Percentiles rank a stretch among this genome's conserved stretches.
Conservation (phyloP, 768 basidiomycete genomes). For the Austroboletus festivus region DNA sequence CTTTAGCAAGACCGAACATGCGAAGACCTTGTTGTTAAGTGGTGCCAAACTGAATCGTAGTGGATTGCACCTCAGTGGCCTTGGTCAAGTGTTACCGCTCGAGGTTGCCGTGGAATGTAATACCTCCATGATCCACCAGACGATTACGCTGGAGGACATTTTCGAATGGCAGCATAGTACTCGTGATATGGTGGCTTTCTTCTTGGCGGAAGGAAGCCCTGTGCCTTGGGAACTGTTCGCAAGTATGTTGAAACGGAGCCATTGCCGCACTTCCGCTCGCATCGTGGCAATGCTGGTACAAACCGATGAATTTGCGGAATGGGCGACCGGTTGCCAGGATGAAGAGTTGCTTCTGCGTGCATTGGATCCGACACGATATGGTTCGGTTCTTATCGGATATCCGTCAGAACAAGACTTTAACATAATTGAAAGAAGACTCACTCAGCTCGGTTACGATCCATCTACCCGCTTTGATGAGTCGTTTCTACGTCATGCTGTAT, state of each 20-base stretch:
- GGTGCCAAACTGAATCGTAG: neutral
- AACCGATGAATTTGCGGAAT: constrained; percentile 12
- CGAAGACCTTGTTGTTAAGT: neutral
- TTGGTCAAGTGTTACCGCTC: neutral
- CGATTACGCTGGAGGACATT: too few relatives aligned
- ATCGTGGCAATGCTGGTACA: constrained; percentile 3
- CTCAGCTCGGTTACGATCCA: constrained; percentile 4
- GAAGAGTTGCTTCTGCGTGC: neutral
- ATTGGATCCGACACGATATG: neutral
- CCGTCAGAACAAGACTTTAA: neutral
- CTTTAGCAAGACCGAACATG: constrained; percentile 5
- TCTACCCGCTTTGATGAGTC: neutral
- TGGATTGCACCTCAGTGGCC: neutral
- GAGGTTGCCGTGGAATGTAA: neutral
- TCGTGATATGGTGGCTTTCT: neutral
- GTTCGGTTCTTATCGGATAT: neutral
- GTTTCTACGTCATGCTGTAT: neutral
- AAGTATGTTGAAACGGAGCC: accelerated
- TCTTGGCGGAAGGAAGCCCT: neutral
- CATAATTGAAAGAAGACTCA: constrained; percentile 1
- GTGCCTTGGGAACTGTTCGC: constrained; percentile 1
- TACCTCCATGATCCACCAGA: too few relatives aligned
- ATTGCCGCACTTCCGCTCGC: accelerated
- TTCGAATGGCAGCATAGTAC: too few relatives aligned
- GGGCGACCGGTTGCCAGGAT: neutral